phyloP scores from a whole-genome alignment of 345 rosid species.

The Toxicodendron radicans region DNA sequence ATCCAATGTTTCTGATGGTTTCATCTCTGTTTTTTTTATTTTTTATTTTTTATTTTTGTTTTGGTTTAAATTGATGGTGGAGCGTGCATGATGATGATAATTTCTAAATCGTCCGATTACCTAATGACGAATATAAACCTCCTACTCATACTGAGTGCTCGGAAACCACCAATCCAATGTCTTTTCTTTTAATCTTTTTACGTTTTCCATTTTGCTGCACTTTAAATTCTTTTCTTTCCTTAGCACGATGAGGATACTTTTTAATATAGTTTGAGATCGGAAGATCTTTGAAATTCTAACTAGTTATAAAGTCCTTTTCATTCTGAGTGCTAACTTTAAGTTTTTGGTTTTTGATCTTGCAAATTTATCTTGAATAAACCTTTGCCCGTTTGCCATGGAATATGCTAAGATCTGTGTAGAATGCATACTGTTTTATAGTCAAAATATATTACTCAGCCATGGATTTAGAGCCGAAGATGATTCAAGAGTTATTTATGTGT shows the following conservation, averaged over 20 bases:
- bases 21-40: background rate
- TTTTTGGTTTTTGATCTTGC: too few species aligned
- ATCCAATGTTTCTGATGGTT: constrained; percentile 51
- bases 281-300: constrained; percentile 27
- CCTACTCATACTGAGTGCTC: constrained; percentile 36
- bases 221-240: background rate
- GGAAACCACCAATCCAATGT: background rate
- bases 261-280: constrained; percentile 14
- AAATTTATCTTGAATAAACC: too few species aligned
- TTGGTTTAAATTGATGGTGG: background rate
- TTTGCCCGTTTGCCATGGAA: too few species aligned
- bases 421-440: too few species aligned
- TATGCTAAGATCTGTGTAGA: too few species aligned
- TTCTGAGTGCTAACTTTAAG: constrained; percentile 36
- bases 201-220: background rate
- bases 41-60: background rate
- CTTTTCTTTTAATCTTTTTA: background rate
- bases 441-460: too few species aligned
- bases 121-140: constrained; percentile 23
- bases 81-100: constrained; percentile 21
- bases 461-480: too few species aligned
- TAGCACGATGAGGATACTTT: constrained; percentile 35
- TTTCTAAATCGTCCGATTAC: constrained; percentile 16
- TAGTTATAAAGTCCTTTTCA: constrained; percentile 39
- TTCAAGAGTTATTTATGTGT: too few species aligned